A percentile compares a stretch with the other conserved stretches of the same genome.
phyloP scores from a whole-genome alignment of 2,329 filamentous ascomycete species.

The Aspergillus transmontanensis region DNA sequence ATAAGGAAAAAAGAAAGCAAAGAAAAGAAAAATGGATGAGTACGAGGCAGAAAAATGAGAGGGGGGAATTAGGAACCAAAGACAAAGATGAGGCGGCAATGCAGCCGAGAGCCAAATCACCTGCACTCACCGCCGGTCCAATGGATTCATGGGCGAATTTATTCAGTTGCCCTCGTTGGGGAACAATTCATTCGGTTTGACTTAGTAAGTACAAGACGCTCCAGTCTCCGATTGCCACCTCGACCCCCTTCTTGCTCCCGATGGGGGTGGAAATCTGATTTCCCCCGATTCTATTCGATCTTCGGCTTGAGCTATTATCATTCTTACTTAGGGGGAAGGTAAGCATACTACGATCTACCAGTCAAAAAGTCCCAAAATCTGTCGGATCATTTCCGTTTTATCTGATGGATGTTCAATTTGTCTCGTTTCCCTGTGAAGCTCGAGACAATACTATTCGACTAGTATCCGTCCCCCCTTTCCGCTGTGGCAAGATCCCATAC shows the following conservation, averaged over 20 bases:
- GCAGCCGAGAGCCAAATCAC: conserved; percentile 22
- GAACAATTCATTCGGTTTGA: neutral
- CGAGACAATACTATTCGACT: neutral
- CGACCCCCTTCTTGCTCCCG: neutral
- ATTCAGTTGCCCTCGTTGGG: neutral
- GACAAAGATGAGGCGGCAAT: conserved; percentile 24
- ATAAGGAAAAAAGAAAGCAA: conserved; percentile 6
- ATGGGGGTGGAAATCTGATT: conserved; percentile 1
- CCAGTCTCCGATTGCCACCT: conserved; percentile 1
- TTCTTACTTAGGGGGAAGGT: neutral
- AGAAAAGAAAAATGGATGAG: conserved; percentile 14
- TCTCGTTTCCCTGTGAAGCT: neutral
- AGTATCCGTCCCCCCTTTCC: neutral
- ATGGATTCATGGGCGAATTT: neutral
- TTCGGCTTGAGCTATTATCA: neutral
- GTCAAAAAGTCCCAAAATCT: neutral
- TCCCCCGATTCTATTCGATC: conserved; percentile 1
- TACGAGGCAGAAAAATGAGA: conserved; percentile 4
- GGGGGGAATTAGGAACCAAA: conserved; percentile 3
- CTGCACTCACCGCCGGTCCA: conserved; percentile 23
- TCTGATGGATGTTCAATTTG: neutral
- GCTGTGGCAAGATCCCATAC: conserved; percentile 11
- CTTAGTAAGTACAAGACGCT: neutral
- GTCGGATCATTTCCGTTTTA: neutral
- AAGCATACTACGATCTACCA: neutral